Evolutionary conservation across 2,329 filamentous ascomycete species (phyloP).

Genomic region (Exophiala sp.): DNA sequence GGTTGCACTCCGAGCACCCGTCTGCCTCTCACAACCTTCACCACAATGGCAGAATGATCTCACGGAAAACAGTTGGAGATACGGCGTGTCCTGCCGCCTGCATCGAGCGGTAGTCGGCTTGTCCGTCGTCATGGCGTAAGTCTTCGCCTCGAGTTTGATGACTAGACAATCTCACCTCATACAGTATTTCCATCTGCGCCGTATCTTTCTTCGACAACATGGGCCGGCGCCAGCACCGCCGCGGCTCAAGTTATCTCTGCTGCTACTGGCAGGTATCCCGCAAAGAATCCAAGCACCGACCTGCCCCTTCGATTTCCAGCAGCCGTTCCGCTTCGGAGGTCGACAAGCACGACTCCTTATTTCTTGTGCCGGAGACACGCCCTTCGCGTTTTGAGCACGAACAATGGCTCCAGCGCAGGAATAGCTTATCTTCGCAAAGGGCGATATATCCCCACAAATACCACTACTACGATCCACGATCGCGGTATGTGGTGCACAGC

Average conservation of each 20-base stretch:
- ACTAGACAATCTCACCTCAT: not conserved
- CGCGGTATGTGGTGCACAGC: slow-evolving; percentile 7
- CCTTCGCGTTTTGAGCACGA: slow-evolving; percentile 15
- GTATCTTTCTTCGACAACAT: slow-evolving; percentile 13
- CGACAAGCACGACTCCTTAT: slow-evolving; percentile 11
- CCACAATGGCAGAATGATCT: slow-evolving; percentile 4
- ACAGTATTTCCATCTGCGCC: slow-evolving; percentile 7
- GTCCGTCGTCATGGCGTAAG: slow-evolving; percentile 18
- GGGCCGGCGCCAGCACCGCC: not conserved
- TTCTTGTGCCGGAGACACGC: slow-evolving; percentile 10
- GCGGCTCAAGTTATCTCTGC: not conserved
- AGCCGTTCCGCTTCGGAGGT: slow-evolving; percentile 5
- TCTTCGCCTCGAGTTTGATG: not conserved
- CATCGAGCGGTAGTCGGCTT: slow-evolving; percentile 19
- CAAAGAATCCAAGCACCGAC: not conserved
- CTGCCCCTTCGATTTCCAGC: slow-evolving; percentile 5
- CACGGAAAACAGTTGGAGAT: slow-evolving; percentile 17
- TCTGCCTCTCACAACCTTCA: slow-evolving; percentile 12
- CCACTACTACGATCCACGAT: slow-evolving; percentile 8
- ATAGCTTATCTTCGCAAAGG: slow-evolving; percentile 21
- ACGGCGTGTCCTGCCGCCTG: slow-evolving; percentile 14
- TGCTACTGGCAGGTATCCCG: slow-evolving; percentile 1
- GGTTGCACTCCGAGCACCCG: slow-evolving; percentile 14
- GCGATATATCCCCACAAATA: slow-evolving; percentile 20
- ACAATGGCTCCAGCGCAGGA: slow-evolving; percentile 20